These are phyloP conservation scores for Bacidia rubella DNA, from an alignment of 495 filamentous ascomycete species.

Conservation along the genomic window DNA sequence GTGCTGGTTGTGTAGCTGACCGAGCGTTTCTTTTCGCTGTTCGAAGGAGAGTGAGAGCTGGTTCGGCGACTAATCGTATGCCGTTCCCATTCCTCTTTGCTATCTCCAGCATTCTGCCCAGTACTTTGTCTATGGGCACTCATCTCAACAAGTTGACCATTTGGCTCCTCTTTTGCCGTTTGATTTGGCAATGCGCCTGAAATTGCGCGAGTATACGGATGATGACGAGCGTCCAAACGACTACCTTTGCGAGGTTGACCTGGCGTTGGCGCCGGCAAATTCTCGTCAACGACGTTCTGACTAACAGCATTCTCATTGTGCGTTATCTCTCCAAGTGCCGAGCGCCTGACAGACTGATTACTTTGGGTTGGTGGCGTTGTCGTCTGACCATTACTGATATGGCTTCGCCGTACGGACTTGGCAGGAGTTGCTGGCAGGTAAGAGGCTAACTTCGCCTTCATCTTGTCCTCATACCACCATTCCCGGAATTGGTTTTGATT, in stretches of 20 bases:
- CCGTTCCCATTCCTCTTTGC: slow-evolving; percentile 53
- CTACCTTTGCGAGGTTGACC: slow-evolving; percentile 88
- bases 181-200: slow-evolving; percentile 29
- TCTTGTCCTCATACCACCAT: slow-evolving; percentile 90
- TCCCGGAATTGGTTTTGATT: slow-evolving; percentile 94
- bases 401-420: slow-evolving; percentile 30
- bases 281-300: slow-evolving; percentile 45
- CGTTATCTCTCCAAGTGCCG: slow-evolving; percentile 81
- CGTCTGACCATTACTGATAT: slow-evolving; percentile 43
- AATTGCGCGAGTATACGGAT: slow-evolving; percentile 34
- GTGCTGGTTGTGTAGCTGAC: slow-evolving; percentile 49
- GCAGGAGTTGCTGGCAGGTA: slow-evolving; percentile 67
- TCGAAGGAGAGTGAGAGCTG: slow-evolving; percentile 24
- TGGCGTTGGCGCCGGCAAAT: slow-evolving; percentile 86
- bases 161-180: slow-evolving; percentile 23
- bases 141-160: slow-evolving; percentile 28
- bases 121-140: slow-evolving; percentile 24
- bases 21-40: slow-evolving; percentile 28
- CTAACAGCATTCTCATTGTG: slow-evolving; percentile 42
- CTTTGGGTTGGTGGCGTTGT: slow-evolving; percentile 73
- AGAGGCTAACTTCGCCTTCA: slow-evolving; percentile 51
- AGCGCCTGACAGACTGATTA: slow-evolving; percentile 44
- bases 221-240: slow-evolving; percentile 43
- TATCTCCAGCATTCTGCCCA: slow-evolving; percentile 43
- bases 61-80: slow-evolving; percentile 17